A percentile compares a stretch with the other conserved stretches of the same genome.
phyloP scores from a whole-genome alignment of 768 basidiomycete species.

The Infundibulicybe gibba region DNA sequence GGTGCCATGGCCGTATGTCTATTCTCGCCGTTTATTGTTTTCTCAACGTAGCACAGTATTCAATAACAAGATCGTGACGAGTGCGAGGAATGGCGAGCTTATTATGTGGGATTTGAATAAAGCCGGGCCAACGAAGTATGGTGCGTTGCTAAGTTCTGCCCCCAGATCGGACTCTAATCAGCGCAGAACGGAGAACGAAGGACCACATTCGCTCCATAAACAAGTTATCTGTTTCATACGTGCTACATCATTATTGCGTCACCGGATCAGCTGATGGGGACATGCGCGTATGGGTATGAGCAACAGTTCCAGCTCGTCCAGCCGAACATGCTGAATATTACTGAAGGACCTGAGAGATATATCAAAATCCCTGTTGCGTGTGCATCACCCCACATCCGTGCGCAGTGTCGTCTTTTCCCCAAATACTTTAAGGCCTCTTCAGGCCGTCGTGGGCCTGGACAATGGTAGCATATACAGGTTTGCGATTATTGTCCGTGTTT shows the following conservation, averaged over 20 bases:
- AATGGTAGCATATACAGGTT: slow-evolving; percentile 68
- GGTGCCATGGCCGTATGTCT: slow-evolving; percentile 64
- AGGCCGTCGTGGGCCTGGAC: slow-evolving; percentile 65
- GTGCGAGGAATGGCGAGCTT: slow-evolving; percentile 77
- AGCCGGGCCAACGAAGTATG: slow-evolving; percentile 63
- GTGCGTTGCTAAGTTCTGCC: slow-evolving; percentile 32
- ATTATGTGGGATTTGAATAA: slow-evolving; percentile 82
- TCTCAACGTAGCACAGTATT: slow-evolving; percentile 40
- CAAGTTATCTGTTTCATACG: slow-evolving; percentile 61
- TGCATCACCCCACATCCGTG: slow-evolving; percentile 67
- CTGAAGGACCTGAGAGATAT: slow-evolving; percentile 71
- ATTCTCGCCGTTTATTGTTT: background rate
- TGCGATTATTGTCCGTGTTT: slow-evolving; percentile 7
- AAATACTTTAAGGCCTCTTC: slow-evolving; percentile 57
- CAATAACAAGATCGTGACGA: slow-evolving; percentile 75
- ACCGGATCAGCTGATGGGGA: slow-evolving; percentile 82
- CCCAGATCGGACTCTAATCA: background rate
- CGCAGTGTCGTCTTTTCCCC: slow-evolving; percentile 72
- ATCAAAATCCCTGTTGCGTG: slow-evolving; percentile 62
- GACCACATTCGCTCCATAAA: slow-evolving; percentile 75
- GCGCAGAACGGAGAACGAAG: slow-evolving; percentile 58
- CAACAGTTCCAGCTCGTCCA: background rate
- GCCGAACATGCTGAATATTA: slow-evolving; percentile 1
- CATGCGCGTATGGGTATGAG: slow-evolving; percentile 72
- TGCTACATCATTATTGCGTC: slow-evolving; percentile 68